Percentiles rank a stretch among this genome's conserved stretches.
Evolutionary conservation across 2,329 filamentous ascomycete genomes (phyloP).

Genomic region (Penicillium paneum): DNA sequence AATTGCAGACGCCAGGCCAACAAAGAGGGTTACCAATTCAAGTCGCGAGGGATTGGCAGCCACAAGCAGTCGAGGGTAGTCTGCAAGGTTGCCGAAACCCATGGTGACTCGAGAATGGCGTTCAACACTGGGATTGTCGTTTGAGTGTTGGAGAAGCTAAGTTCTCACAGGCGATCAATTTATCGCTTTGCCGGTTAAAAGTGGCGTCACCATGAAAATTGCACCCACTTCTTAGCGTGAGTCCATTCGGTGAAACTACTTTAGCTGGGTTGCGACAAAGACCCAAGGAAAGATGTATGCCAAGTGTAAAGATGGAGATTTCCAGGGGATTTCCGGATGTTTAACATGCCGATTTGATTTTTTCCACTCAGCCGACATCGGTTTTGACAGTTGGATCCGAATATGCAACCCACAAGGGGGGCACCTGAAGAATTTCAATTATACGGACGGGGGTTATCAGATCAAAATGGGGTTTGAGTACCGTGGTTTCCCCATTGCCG

Average conservation of each 20-base stretch:
- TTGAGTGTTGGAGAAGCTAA: constrained; percentile 12
- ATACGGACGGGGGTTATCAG: constrained; percentile 7
- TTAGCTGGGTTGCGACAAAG: not conserved
- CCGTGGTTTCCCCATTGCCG: not conserved
- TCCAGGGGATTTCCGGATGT: constrained; percentile 1
- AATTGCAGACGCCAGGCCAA: constrained; percentile 30
- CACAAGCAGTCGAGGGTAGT: constrained; percentile 37
- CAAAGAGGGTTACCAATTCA: constrained; percentile 29
- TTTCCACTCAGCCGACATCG: constrained; percentile 15
- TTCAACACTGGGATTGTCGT: constrained; percentile 2
- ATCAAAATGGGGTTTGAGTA: constrained; percentile 2
- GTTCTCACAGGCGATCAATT: constrained; percentile 1
- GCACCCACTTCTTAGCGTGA: constrained; percentile 7
- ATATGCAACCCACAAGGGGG: constrained; percentile 7
- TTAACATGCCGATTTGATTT: constrained; percentile 1
- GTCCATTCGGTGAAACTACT: constrained; percentile 6
- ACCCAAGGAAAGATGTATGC: not conserved
- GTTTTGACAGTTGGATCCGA: constrained; percentile 8
- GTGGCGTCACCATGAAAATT: constrained; percentile 5
- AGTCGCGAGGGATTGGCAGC: constrained; percentile 36
- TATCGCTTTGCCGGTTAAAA: constrained; percentile 1
- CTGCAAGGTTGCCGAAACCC: constrained; percentile 31
- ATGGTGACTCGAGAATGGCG: constrained; percentile 18
- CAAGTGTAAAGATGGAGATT: constrained; percentile 3
- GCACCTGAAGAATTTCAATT: constrained; percentile 7